Conservation (phyloP, 1,284 basidiomycete species). For the Albatrellus sp. region DNA sequence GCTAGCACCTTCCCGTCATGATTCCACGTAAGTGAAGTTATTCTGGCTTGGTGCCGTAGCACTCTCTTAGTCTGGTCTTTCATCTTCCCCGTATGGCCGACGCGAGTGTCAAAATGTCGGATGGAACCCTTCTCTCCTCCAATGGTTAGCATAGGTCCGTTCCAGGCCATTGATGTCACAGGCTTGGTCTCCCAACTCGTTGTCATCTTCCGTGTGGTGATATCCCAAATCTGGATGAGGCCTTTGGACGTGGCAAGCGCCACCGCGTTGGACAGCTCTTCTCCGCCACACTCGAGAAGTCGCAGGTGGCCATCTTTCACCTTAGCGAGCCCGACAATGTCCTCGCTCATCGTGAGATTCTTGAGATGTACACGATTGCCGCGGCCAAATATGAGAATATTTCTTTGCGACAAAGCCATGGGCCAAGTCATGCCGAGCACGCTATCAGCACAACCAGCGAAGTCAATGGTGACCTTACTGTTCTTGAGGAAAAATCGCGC, state of each 20-base stretch:
- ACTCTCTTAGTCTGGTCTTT: slow-evolving; percentile 37
- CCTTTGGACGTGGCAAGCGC: slow-evolving; percentile 37
- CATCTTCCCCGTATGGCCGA: slow-evolving; percentile 30
- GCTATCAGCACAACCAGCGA: slow-evolving; percentile 16
- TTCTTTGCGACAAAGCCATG: slow-evolving; percentile 29
- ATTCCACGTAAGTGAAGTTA: slow-evolving; percentile 37
- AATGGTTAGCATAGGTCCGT: slow-evolving; percentile 31
- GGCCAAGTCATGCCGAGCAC: slow-evolving; percentile 14
- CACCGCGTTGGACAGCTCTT: slow-evolving; percentile 25
- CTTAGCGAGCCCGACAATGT: slow-evolving; percentile 38
- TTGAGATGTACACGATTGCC: slow-evolving; percentile 41
- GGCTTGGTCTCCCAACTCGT: slow-evolving; percentile 31
- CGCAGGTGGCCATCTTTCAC: slow-evolving; percentile 29
- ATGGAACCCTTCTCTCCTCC: slow-evolving; percentile 37
- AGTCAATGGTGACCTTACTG: slow-evolving; percentile 26
- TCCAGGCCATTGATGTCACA: slow-evolving; percentile 35
- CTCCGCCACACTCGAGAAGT: slow-evolving; percentile 28
- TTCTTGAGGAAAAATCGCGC: slow-evolving; percentile 9
- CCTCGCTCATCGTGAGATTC: slow-evolving; percentile 28
- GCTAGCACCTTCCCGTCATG: slow-evolving; percentile 34
- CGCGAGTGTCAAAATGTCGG: slow-evolving; percentile 39
- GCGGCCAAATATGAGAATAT: slow-evolving; percentile 35
- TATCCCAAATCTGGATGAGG: slow-evolving; percentile 38
- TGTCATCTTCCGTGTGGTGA: slow-evolving; percentile 31
- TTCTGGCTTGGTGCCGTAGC: slow-evolving; percentile 35